Base-by-base conservation (phyloP, 2,329 filamentous ascomycete species). In the Aspergillus unguis region DNA sequence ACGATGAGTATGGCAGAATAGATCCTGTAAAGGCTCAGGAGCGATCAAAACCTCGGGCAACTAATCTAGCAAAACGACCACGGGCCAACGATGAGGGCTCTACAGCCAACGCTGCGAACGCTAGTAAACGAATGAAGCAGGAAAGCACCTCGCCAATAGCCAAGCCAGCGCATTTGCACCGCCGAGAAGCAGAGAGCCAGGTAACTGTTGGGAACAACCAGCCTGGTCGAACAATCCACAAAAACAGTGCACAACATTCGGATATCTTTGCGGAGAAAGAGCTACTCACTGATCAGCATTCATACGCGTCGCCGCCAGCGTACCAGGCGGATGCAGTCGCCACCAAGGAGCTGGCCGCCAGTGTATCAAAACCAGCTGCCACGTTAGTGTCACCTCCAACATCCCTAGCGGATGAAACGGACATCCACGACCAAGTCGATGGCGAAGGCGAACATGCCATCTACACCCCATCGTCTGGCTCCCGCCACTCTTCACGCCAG, bases 21-120 rank as follows among this genome's bases (percentile, higher is more conserved):
- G 84, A 86, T 65, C 83, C 83, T 2, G 68, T 84, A 61, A 86
- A 86, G 63, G 81, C 82, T 2, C 80, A 81, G 46, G 83, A 86
- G 62, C 75, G 79, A 26, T 81, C 82, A 2, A 79, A 84, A 37
- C 82, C 83, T 37, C 77, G 83, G 55, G 81, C 80, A 10, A 78
- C 79, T 31, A 73, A 71, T n/a, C 75, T 76, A n/a, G 71, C 75
- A 36, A 84, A 84, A 65, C 78, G 81, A 54, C 75, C 80, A 33
- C 70, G 75, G 37, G 66, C 70, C 4, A 73, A 71, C 49, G 78
- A 75, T 31, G 75, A 76, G 26, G 66, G 60, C 17, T 47, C 56
- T n/a, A 50, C 50, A 25, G 48, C 61, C 11, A 46, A 49, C 11
- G 40, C 57, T 17, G 48, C 61, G 10, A 46, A 49, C 11, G 40